Evolutionary conservation across 140 eudicot species (phyloP), one percentile per base, ranked within the genome.

Genomic region (Oenanthe javanica): DNA sequence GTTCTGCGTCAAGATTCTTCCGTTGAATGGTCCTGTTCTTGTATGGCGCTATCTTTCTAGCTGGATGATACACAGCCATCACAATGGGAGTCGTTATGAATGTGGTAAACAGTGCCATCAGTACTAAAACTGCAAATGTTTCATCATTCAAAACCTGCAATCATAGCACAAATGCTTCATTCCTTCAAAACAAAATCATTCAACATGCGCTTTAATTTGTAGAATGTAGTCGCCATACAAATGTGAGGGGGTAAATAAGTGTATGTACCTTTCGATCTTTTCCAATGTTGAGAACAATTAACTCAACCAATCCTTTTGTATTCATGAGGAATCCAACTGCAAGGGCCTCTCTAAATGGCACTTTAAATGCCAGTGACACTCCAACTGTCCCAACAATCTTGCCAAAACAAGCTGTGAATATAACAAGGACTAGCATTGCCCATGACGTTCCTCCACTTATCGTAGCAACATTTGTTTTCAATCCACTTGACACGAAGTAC

Each of bases 201-300:
- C 57, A 73, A 9, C 0, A n/a, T 42, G 48, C 10, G 5, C 21
- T 14, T 18, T 7, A 6, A 42, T 16, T 1, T 19, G 23, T 71
- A 13, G 47, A 6, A 40, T 8, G 2, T 42, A 18, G 14, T 8
- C 5, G 5, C 21, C 19, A 16, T 0, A 4, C 75, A 4, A 48
- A 31, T 38, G 18, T 2, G 5, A n/a, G 40, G 21, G 36, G 6
- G 31, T 25, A 46, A 46, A 72, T 1, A 10, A 8, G 9, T 57
- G 51, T 14, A 48, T 27, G 54, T 81, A 85, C 88, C 83, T 79
- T 79, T 86, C 89, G 63, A 46, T 86, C 89, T 63, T 74, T 86
- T 19, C 89, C 89, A 59, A 86, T 86, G 89, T 86, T 86, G 77
- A 86, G 85, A 52, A 87, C 90, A 61, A 87, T 87, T 31, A 87